phyloP scores from a whole-genome alignment of 352 stramenopile genomes.

The Phytophthora multivora region DNA sequence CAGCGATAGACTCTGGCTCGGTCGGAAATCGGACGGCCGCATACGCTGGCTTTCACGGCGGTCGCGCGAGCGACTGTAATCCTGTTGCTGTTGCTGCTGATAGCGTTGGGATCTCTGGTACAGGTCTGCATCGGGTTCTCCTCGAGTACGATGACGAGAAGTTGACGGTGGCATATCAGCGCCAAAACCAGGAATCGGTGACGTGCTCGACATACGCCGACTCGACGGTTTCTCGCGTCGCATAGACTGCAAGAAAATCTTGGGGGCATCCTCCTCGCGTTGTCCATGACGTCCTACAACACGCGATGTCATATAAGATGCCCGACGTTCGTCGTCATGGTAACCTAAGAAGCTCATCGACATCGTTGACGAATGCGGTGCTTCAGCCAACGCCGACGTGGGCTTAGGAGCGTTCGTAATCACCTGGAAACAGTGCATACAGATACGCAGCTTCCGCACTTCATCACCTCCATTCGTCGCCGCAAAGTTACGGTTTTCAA shows the following conservation, averaged over 20 bases:
- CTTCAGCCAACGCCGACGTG: conserved; percentile 51
- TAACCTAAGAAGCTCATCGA: conserved; percentile 71
- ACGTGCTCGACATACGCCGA: conserved; percentile 37
- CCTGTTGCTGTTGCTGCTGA: conserved; percentile 33
- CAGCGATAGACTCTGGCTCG: conserved; percentile 41
- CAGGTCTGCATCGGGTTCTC: conserved; percentile 23
- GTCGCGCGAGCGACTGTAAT: conserved; percentile 22
- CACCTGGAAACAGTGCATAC: conserved; percentile 83
- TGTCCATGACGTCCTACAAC: conserved; percentile 16
- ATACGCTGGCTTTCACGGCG: conserved; percentile 35
- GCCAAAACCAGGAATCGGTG: conserved; percentile 30
- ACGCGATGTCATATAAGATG: conserved; percentile 61
- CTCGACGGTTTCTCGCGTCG: conserved; percentile 37
- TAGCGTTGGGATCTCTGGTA: conserved; percentile 37
- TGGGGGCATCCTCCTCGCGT: conserved; percentile 38
- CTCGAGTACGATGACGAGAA: conserved; percentile 18
- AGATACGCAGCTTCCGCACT: conserved; percentile 82
- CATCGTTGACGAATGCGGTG: conserved; percentile 56
- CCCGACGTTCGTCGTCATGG: conserved; percentile 62
- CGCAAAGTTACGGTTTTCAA: conserved; percentile 65
- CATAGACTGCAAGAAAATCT: conserved; percentile 83
- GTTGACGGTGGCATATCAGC: conserved; percentile 22
- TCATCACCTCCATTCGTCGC: conserved; percentile 39
- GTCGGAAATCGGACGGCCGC: conserved; percentile 44
- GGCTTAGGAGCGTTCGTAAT: conserved; percentile 73